Evolutionary conservation across 1,284 basidiomycete species (phyloP), one percentile per base, ranked within the genome.

Genomic region (Athelia sp.): DNA sequence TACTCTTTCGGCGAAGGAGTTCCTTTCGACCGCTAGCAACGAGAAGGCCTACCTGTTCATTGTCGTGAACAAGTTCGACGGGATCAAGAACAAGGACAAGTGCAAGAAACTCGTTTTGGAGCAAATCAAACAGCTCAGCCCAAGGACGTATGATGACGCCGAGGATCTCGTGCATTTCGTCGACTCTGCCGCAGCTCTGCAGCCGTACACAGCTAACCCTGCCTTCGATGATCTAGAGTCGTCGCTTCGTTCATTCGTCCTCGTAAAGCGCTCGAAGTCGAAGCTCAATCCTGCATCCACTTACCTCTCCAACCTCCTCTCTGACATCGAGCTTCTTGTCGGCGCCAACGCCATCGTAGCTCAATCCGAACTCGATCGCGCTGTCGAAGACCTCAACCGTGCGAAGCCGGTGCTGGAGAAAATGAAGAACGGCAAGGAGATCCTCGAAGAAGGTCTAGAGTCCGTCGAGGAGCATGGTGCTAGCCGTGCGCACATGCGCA

Each of bases 41-140:
- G 97, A 99, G 72, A 99, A 99, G 75, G 93, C 96, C 0, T 97
- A 97, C 66, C 76, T 99, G 34, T 99, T 99, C 74, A 90, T 99
- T 61, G 97, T 99, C 45, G 96, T 99, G 64, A 99, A 99, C 81
- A 95, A 98, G 69, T 99, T 87, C 65, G 94, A 94, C 62, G 88
- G 92, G 64, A 98, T 99, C 70, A 81, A 84, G 62, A 91, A 98
- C 78, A 98, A 98, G 75, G 90, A 90, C 46, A 91, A 93, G 69
- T 99, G 96, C 70, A 82, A 84, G 60, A 80, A 90, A 45, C 71
- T 88, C 19, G 91, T 99, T 43, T 80, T 98, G 44, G 94, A 99
- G 54, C 96, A 99, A 71, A 93, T 99, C 75, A 89, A 85, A 62
- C 81, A 91, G 60, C 81, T 99, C 58, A 93, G 90, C 60, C 96